Evolutionary conservation across 345 rosid genomes (phyloP), one percentile per base, ranked within the genome.

Genomic region (Salix caprea): DNA sequence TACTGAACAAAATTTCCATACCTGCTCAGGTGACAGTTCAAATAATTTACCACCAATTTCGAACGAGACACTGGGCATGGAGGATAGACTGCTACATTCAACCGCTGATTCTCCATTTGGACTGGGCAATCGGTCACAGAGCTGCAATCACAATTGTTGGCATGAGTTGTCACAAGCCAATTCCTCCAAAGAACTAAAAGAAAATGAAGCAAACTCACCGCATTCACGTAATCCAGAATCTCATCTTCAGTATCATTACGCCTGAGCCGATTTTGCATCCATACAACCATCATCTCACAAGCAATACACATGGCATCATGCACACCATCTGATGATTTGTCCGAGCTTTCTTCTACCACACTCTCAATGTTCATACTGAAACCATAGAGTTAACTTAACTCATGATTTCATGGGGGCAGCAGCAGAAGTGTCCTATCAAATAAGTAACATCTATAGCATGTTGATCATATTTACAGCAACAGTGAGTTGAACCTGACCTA

Each of bases 81-180:
- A 54, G 60, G 84, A 74, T 37, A 81, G 28, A 24, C 66, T 77
- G 24, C 76, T 58, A 71, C 84, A 82, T 3, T 82, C 79, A 42
- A 82, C 84, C 18, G 81, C 73, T 18, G 84, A 65, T 69, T 82
- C 78, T 78, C 76, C 84, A 70, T 82, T 77, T 12, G 81, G 84
- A 74, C 79, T 82, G 8, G 81, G 84, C 52, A 82, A 44, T n/a
- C 79, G 66, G 14, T 74, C 78, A 74, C 84, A 74, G 37, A 82
- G 84, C 84, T 82, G 81, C 32, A 46, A 7, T 37, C 67, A 42
- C 28, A 61, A 72, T 26, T n/a, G 26, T 18, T 28, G 7, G 28
- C 24, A 54, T 58, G 60, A 75, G 39, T 18, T 60, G 40, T 10
- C 7, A 32, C 69, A 56, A 34, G 48, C 54, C 40, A 70, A 65